phyloP scores from a whole-genome alignment of 129 eudicot species.

The Tanacetum coccineum region DNA sequence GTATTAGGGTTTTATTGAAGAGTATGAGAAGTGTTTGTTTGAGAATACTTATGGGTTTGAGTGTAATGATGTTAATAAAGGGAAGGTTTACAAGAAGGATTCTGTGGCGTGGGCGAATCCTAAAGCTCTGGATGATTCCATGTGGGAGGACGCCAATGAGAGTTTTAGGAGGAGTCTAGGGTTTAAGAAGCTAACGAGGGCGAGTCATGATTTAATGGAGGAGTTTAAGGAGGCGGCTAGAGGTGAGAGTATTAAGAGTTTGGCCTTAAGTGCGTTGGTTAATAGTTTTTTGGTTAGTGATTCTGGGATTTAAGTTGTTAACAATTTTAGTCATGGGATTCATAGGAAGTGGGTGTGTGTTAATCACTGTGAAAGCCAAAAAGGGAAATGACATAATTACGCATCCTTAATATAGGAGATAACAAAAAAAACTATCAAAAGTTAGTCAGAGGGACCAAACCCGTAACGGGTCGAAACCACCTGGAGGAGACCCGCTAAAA shows the following conservation, averaged over 20 bases:
- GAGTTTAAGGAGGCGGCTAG: constrained; percentile 88
- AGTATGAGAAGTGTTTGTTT: constrained; percentile 75
- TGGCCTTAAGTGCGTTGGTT: constrained; percentile 88
- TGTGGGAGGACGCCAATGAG: constrained; percentile 96
- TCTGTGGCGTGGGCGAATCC: constrained; percentile 88
- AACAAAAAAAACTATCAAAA: no score
- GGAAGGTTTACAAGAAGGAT: constrained; percentile 86
- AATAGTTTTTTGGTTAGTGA: constrained; percentile 87
- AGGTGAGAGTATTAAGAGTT: constrained; percentile 74
- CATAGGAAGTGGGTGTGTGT: constrained; percentile 92
- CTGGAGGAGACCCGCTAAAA: no score
- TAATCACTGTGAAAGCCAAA: no score
- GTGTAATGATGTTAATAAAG: constrained; percentile 56
- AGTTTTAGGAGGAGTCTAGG: constrained; percentile 43
- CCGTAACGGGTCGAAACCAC: no score
- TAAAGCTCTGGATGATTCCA: constrained; percentile 76
- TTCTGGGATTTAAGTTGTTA: constrained; percentile 89
- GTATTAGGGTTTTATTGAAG: constrained; percentile 41
- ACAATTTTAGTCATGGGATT: constrained; percentile 82
- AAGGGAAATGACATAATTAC: no score
- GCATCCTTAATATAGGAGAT: no score
- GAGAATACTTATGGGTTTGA: constrained; percentile 74
- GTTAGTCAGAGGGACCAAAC: no score
- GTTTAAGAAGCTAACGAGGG: constrained; percentile 35
- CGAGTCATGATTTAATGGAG: constrained; percentile 53